Percentiles rank a stretch among this genome's conserved stretches.
These are phyloP conservation scores for Verticillium zaregamsianum DNA, from an alignment of 2,329 filamentous ascomycete genomes.

Conservation along the genomic window DNA sequence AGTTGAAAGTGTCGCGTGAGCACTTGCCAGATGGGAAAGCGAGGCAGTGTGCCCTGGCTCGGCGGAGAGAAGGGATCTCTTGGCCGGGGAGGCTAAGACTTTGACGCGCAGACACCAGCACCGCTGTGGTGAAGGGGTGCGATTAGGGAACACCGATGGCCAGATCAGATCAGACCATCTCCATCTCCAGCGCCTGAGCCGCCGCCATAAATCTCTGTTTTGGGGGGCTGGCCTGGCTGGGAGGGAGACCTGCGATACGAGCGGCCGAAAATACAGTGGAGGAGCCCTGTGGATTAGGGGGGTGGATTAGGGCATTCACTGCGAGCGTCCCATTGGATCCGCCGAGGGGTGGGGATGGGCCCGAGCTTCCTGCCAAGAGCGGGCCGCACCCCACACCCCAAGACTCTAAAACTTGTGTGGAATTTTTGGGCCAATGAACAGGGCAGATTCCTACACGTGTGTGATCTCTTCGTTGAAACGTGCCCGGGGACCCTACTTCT, in stretches of 20 bases:
- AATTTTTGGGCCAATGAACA: background rate
- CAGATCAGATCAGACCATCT: background rate
- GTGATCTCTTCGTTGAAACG: background rate
- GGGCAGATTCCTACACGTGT: background rate
- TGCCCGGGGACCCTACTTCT: background rate
- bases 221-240: background rate
- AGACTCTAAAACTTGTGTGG: background rate
- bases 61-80: background rate
- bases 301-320: background rate
- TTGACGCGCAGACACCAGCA: background rate
- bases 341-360: background rate
- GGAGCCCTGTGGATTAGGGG: background rate
- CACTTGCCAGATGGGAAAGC: background rate
- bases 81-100: background rate
- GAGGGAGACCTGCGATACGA: background rate
- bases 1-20: background rate
- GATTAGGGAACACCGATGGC: background rate
- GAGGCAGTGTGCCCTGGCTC: background rate
- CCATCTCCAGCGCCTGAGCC: background rate
- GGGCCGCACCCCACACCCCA: background rate
- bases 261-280: background rate
- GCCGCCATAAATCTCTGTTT: background rate
- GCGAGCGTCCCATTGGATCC: background rate
- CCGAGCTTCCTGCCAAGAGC: background rate
- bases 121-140: background rate